Evolutionary conservation across 768 basidiomycete genomes (phyloP).

Genomic region (Serpula lacrymans): DNA sequence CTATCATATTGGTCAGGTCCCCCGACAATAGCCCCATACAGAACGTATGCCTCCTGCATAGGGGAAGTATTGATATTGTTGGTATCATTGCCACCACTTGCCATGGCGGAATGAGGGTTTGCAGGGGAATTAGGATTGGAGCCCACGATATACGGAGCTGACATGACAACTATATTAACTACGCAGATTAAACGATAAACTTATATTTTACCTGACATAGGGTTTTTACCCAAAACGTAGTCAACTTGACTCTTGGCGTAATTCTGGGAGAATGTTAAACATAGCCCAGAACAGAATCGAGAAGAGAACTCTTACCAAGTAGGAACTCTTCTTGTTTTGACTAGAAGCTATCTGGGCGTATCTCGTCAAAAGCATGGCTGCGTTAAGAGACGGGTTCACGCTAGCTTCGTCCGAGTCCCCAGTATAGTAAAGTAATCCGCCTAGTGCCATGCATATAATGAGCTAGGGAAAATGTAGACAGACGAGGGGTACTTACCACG

Average conservation of each 20-base stretch:
- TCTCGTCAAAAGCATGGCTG: slow-evolving; percentile 76
- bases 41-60: slow-evolving; percentile 62
- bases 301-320: slow-evolving; percentile 47
- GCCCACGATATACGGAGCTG: slow-evolving; percentile 70
- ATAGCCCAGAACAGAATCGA: slow-evolving; percentile 6
- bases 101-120: slow-evolving; percentile 89
- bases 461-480: not conserved
- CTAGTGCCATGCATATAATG: slow-evolving; percentile 39
- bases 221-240: slow-evolving; percentile 84
- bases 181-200: not conserved
- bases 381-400: slow-evolving; percentile 84
- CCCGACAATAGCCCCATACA: slow-evolving; percentile 88
- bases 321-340: slow-evolving; percentile 51
- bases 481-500: slow-evolving; percentile 41
- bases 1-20: slow-evolving; percentile 76
- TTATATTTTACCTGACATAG: slow-evolving; percentile 67
- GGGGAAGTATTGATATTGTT: slow-evolving; percentile 69
- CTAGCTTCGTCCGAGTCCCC: slow-evolving; percentile 80
- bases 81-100: slow-evolving; percentile 78
- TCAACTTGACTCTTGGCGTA: slow-evolving; percentile 77
- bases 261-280: slow-evolving; percentile 34
- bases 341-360: slow-evolving; percentile 75
- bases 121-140: slow-evolving; percentile 84
- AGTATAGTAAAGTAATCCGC: slow-evolving; percentile 77
- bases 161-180: slow-evolving; percentile 2